Evolutionary conservation across 306 rosid genomes (phyloP), one percentile per base, ranked within the genome.

Genomic region (Coriaria nepalensis): DNA sequence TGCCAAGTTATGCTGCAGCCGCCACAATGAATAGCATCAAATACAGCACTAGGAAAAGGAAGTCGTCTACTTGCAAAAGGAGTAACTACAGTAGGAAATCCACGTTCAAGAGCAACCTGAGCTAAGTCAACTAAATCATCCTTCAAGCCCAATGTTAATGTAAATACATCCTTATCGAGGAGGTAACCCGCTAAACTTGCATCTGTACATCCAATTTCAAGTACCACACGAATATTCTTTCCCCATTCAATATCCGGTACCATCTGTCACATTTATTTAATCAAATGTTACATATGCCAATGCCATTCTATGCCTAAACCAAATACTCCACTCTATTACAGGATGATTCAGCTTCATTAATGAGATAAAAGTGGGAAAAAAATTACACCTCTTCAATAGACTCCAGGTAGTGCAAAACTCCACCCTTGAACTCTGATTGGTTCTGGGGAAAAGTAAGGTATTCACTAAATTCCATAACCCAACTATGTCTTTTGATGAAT

Each of bases 191-290:
- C 86, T 54, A 90, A 81, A 59, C 92, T 73, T 0, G 95, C 74
- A 73, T 84, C 93, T 9, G 79, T 61, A 45, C 79, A 73, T 62
- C 95, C 95, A 8, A 90, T 68, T 51, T 90, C 97, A 49, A 90
- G 82, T 60, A 90, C 70, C 45, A 81, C 54, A 39, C 80, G 95
- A 44, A 90, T 82, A 66, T 81, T 84, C 73, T 90, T 84, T 43
- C 97, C 97, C 95, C 94, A 90, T 50, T 85, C 95, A 37, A 90
- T 79, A 72, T 90, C 97, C 9, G 95, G 97, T 63, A 90, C 97
- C 90, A 78, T 90, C 97, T 90, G 78, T 61, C 67, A 69, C 51
- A 68, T 54, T 57, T 59, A 37, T 65, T 32, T 10, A 55, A 41
- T 43, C 36, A 15, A 15, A 38, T 69, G 29, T 20, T 20, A 20